phyloP scores from a whole-genome alignment of 495 filamentous ascomycete genomes.

The Parathielavia appendiculata region DNA sequence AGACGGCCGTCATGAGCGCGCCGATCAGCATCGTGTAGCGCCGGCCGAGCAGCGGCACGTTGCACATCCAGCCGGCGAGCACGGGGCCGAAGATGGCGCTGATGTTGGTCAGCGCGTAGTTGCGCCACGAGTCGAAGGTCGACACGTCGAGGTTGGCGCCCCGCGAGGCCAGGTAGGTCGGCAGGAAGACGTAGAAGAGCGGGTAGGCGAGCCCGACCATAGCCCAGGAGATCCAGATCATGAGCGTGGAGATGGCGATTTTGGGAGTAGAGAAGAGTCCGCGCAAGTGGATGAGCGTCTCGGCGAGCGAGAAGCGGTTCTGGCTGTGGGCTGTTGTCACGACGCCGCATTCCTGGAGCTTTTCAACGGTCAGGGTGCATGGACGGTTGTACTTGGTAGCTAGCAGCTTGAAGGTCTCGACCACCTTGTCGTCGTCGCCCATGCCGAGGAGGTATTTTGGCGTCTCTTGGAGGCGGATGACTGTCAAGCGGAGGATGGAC shows the following conservation, averaged over 20 bases:
- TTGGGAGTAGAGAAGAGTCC: slow-evolving; percentile 59
- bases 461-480: slow-evolving; percentile 64
- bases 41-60: slow-evolving; percentile 51
- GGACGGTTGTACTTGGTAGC: slow-evolving; percentile 58
- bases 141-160: slow-evolving; percentile 36
- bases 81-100: slow-evolving; percentile 61
- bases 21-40: slow-evolving; percentile 64
- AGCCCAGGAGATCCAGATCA: slow-evolving; percentile 69
- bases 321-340: slow-evolving; percentile 38
- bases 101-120: slow-evolving; percentile 64
- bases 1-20: slow-evolving; percentile 54
- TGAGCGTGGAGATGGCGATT: slow-evolving; percentile 54
- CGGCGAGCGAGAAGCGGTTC: slow-evolving; percentile 43
- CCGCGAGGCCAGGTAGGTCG: slow-evolving; percentile 38
- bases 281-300: slow-evolving; percentile 52
- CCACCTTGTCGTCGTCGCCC: slow-evolving; percentile 57
- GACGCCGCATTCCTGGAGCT: slow-evolving; percentile 50
- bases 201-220: slow-evolving; percentile 65
- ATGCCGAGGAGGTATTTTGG: slow-evolving; percentile 66
- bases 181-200: slow-evolving; percentile 65
- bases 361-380: slow-evolving; percentile 58
- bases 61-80: slow-evolving; percentile 60
- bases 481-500: slow-evolving; percentile 58
- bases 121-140: slow-evolving; percentile 59
- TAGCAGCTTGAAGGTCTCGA: slow-evolving; percentile 55